phyloP scores from a whole-genome alignment of 306 rosid species.

The Trifolium pratense region DNA sequence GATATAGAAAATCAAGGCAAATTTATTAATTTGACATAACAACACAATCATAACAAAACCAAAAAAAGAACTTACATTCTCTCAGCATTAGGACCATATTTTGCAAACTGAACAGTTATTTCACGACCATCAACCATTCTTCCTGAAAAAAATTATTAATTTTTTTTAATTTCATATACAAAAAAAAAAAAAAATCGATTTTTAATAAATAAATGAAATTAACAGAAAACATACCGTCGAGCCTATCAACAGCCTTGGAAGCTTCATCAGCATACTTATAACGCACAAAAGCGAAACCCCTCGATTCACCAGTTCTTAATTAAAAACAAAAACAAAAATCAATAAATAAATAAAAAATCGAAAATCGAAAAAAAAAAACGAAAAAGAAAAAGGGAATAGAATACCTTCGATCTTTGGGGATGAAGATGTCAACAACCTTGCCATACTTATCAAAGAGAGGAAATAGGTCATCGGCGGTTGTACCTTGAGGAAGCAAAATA shows the following conservation, averaged over 20 bases:
- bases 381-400: conserved; percentile 36
- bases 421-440: conserved; percentile 89
- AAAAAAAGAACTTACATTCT: conserved; percentile 65
- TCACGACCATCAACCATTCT: conserved; percentile 94
- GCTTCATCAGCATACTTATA: conserved; percentile 94
- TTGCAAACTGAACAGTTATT: conserved; percentile 91
- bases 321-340: background rate
- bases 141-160: conserved; percentile 44
- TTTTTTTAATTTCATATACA: background rate
- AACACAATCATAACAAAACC: background rate
- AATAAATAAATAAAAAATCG: background rate
- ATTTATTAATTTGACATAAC: background rate
- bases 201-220: background rate
- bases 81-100: conserved; percentile 95
- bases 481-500: conserved; percentile 48
- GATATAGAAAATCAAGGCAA: background rate
- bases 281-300: conserved; percentile 95
- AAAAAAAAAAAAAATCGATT: background rate
- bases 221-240: conserved; percentile 61
- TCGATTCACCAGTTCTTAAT: conserved; percentile 81
- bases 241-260: conserved; percentile 85
- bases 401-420: conserved; percentile 90
- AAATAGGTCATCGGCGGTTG: conserved; percentile 85
- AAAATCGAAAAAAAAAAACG: background rate
- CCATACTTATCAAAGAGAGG: conserved; percentile 90